A percentile compares a stretch with the other conserved stretches of the same genome.
Conservation (phyloP, 805 yeast genomes). For the Scheffersomyces stipitis region DNA sequence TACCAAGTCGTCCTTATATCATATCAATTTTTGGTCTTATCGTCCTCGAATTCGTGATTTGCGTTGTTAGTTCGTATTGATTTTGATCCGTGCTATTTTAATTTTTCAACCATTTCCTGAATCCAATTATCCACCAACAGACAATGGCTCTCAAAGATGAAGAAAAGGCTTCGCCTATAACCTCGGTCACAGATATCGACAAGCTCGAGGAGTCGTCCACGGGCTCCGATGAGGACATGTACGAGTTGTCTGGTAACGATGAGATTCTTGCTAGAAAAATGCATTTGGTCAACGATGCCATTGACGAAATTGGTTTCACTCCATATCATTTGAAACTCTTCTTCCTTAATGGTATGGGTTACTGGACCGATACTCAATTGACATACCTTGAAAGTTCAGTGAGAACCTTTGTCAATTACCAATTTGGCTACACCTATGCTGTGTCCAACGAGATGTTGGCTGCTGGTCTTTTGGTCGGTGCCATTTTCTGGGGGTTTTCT, state of each 20-base stretch:
- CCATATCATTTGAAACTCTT: conserved; percentile 29
- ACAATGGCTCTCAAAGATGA: background rate
- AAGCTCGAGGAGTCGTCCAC: background rate
- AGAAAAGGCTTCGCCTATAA: background rate
- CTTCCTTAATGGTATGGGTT: conserved; percentile 31
- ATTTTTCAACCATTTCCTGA: too few relatives aligned
- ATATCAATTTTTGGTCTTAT: too few relatives aligned
- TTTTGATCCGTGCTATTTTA: too few relatives aligned
- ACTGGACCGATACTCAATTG: conserved; percentile 31
- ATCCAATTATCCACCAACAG: too few relatives aligned
- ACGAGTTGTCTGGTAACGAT: conserved; percentile 28
- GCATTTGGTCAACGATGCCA: conserved; percentile 49
- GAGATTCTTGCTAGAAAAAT: conserved; percentile 39
- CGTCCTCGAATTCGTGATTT: too few relatives aligned
- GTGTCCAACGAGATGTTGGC: conserved; percentile 21
- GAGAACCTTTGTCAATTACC: conserved; percentile 24
- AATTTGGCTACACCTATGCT: conserved; percentile 24
- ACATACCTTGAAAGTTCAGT: conserved; percentile 23
- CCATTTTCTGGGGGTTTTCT: conserved; percentile 53
- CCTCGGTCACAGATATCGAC: background rate
- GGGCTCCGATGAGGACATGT: conserved; percentile 14
- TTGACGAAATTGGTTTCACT: conserved; percentile 55
- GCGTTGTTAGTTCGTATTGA: too few relatives aligned
- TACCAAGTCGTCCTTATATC: too few relatives aligned
- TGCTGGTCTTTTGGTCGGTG: conserved; percentile 48